A percentile compares a stretch with the other conserved stretches of the same genome.
These are phyloP conservation scores for Limnomonas spitsbergensis DNA, from an alignment of 139 green algal genomes.

Conservation along the genomic window DNA sequence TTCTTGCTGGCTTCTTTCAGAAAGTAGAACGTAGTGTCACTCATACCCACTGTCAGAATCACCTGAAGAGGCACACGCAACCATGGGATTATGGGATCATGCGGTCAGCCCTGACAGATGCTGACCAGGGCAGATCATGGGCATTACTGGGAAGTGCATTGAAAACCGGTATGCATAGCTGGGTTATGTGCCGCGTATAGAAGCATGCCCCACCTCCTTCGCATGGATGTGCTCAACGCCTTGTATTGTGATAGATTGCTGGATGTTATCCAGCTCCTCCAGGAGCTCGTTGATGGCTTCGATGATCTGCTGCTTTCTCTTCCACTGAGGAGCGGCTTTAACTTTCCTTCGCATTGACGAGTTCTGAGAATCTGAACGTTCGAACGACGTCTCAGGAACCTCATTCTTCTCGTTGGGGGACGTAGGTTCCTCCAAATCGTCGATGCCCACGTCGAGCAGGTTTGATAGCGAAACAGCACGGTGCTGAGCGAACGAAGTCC, in stretches of 20 bases:
- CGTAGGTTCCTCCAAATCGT: conserved; percentile 16
- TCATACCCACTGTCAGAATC: conserved; percentile 81
- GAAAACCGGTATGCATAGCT: too few relatives aligned
- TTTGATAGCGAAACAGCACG: conserved; percentile 72
- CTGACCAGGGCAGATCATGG: neutral
- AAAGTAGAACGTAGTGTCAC: conserved; percentile 75
- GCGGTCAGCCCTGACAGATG: neutral
- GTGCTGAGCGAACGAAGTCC: neutral
- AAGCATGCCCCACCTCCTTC: conserved; percentile 82
- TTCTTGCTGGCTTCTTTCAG: conserved; percentile 85
- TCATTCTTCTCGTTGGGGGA: neutral
- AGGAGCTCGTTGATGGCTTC: conserved; percentile 93
- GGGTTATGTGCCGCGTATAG: too few relatives aligned
- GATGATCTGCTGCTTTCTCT: conserved; percentile 64
- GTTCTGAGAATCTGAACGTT: neutral
- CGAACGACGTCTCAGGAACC: neutral
- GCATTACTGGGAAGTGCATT: neutral
- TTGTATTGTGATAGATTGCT: conserved; percentile 54
- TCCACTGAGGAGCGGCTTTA: conserved; percentile 25
- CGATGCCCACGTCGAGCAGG: conserved; percentile 62
- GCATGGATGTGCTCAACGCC: conserved; percentile 89
- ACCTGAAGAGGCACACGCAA: conserved; percentile 41
- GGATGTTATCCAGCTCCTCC: conserved; percentile 87
- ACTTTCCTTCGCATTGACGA: neutral
- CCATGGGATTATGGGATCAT: neutral